Base-by-base conservation (phyloP, 352 stramenopile species). In the Pythium dissimile region DNA sequence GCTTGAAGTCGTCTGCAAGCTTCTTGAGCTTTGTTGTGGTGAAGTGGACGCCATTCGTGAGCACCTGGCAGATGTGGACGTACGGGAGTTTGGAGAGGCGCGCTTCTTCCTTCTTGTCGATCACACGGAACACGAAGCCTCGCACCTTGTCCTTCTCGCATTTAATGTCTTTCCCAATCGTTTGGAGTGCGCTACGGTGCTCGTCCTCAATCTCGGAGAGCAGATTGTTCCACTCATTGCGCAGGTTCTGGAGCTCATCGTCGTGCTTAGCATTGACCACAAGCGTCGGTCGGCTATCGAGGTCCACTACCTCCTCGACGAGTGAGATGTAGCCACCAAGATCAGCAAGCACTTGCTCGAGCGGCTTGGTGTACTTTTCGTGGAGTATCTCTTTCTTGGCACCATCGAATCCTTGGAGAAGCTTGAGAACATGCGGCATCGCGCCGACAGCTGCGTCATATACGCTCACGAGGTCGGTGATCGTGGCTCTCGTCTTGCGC, bases 1-100 rank as follows among this genome's bases (percentile, higher is more conserved):
- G 78, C 35, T 87, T 82, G 61, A 97, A 95, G 11, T 93, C 83
- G 0, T 74, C 67, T 0, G 86, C 91, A 0, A 98, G 71, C 21
- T 86, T 71, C 56, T 94, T 89, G 20, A 98, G 75, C 54, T 86
- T 88, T 10, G 78, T 89, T 12, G 95, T 99, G 16, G 92, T 98
- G 69, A 99, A 99, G 67, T 99, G 97, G 26, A 99, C 89, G 12
- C 97, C 97, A 67, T 98, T 99, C 48, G 97, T 96, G 13, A 99
- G 81, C 27, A 99, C 88, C 48, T 96, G 85, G 54, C 98, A 93
- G 31, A 98, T 94, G 59, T 96, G 87, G 18, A 98, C 85, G 39
- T 93, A 77, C 1, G 73, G 72, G 2, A 95, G 38, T 62, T 95
- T 88, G 35, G 92, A 89, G n/a, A 98, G 71, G 11, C 86, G 72